These are phyloP conservation scores for Candida gorgasii DNA, from an alignment of 805 yeast species.

Conservation along the genomic window DNA sequence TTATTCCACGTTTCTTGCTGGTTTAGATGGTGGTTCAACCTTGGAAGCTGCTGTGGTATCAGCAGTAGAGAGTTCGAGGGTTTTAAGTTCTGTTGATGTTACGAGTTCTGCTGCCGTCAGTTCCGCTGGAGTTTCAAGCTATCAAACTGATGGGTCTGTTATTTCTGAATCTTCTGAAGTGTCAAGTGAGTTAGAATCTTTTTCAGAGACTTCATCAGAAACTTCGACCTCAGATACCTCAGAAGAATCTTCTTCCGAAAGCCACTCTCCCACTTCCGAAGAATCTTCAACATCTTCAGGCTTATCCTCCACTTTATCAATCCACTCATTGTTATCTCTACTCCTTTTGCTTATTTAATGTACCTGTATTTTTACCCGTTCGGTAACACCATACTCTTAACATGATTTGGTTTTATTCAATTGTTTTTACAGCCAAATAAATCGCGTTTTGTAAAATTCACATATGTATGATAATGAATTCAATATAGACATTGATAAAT, in stretches of 20 bases:
- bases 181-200: background rate
- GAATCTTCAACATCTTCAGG: background rate
- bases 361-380: background rate
- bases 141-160: too few species aligned
- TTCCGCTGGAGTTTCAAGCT: background rate
- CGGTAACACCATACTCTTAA: too few species aligned
- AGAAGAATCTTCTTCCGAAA: background rate
- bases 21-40: background rate
- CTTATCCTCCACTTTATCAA: background rate
- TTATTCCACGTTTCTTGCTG: background rate
- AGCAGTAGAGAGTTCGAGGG: background rate
- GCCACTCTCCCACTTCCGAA: background rate
- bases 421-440: too few species aligned
- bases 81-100: background rate
- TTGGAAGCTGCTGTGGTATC: background rate
- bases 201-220: background rate
- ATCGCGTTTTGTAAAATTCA: too few species aligned
- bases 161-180: background rate
- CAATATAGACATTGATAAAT: background rate
- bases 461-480: too few species aligned
- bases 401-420: too few species aligned
- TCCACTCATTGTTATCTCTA: background rate
- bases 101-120: background rate
- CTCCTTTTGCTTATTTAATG: background rate
- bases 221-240: background rate